These are phyloP conservation scores for Trifolium dubium DNA, from an alignment of 306 rosid genomes.

Conservation along the genomic window DNA sequence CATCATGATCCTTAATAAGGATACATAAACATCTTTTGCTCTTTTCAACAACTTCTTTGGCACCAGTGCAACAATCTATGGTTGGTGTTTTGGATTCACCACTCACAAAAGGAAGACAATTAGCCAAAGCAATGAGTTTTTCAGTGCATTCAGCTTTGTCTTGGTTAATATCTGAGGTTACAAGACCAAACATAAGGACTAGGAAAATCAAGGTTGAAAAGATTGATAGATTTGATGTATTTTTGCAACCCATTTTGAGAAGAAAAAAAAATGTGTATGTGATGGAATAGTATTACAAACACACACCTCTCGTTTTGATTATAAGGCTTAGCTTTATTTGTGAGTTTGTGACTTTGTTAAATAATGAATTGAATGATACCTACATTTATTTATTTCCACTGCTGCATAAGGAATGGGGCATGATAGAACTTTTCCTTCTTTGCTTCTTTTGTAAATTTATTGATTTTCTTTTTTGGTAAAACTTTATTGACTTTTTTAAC, in stretches of 20 bases:
- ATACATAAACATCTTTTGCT: constrained; percentile 73
- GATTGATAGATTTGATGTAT: constrained; percentile 16
- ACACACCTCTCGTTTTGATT: background rate
- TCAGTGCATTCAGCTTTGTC: constrained; percentile 73
- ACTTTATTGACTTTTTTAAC: background rate
- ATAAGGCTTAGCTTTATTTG: background rate
- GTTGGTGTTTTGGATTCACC: constrained; percentile 69
- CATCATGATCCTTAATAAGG: constrained; percentile 69
- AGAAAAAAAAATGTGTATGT: background rate
- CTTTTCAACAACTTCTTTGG: constrained; percentile 55
- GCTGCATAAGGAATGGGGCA: background rate
- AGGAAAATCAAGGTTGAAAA: constrained; percentile 35
- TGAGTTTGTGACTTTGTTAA: background rate
- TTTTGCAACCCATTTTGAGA: constrained; percentile 42
- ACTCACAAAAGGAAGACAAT: constrained; percentile 67
- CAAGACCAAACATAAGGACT: constrained; percentile 45
- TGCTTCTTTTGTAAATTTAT: background rate
- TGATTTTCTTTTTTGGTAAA: background rate
- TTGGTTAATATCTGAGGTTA: constrained; percentile 56
- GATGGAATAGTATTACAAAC: background rate
- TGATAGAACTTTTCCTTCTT: background rate
- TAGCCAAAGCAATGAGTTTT: constrained; percentile 53
- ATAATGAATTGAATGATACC: background rate
- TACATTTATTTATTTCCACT: background rate
- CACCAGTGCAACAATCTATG: constrained; percentile 72